Percentiles rank a stretch among this genome's conserved stretches.
These are phyloP conservation scores for Marasmius oreades DNA, from an alignment of 1,284 basidiomycete species.

Conservation along the genomic window DNA sequence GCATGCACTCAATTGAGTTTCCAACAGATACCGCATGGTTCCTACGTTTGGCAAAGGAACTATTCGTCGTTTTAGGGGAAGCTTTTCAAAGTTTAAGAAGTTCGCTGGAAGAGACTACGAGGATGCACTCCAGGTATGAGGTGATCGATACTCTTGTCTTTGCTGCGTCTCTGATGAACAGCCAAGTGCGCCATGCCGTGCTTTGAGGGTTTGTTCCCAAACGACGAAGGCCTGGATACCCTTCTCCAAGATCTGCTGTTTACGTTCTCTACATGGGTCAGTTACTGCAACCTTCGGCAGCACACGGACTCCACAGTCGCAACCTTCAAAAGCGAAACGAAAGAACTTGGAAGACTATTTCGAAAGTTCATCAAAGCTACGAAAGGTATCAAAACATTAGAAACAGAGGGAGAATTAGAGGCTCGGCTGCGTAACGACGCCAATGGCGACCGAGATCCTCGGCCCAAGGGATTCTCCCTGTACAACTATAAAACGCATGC, in stretches of 20 bases:
- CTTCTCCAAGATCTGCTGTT: not conserved
- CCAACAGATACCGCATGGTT: no score
- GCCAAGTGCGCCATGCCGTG: not conserved
- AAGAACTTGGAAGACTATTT: no score
- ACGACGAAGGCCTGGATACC: not conserved
- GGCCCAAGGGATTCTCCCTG: no score
- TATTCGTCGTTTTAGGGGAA: not conserved
- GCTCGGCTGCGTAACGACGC: no score
- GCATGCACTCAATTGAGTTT: not conserved
- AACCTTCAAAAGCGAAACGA: no score
- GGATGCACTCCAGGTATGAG: no score
- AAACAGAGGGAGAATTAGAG: no score
- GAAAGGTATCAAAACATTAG: no score
- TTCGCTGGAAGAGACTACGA: not conserved
- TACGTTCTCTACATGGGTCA: not conserved
- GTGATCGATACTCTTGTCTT: not conserved
- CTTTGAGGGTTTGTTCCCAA: not conserved
- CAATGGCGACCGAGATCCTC: no score
- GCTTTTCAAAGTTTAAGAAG: not conserved
- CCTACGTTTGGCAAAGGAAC: not conserved
- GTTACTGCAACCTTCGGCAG: not conserved
- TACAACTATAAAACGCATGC: no score
- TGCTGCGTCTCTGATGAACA: not conserved
- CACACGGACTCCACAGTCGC: slow-evolving; percentile 1
- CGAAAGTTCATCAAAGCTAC: no score